Percentiles rank a stretch among this genome's conserved stretches.
Conservation (phyloP, 2,329 filamentous ascomycete species). For the Tolypocladium pustulatum region DNA sequence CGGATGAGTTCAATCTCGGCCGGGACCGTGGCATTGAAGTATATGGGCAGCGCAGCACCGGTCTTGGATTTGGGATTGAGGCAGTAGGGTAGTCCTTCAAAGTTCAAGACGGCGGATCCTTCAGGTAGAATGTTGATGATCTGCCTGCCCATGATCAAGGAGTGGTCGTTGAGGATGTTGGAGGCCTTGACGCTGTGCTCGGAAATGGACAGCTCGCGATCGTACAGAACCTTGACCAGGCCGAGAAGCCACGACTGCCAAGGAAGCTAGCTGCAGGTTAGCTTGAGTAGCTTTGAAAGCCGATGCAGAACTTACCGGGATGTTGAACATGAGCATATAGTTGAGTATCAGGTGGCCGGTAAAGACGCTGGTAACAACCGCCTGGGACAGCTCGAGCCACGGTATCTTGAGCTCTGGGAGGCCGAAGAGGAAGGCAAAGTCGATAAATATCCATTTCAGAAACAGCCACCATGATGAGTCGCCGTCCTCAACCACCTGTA, state of each 20-base stretch:
- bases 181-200: conserved; percentile 85
- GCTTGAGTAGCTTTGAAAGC: not conserved
- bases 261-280: conserved; percentile 46
- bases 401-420: conserved; percentile 84
- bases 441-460: conserved; percentile 85
- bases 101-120: conserved; percentile 86
- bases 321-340: conserved; percentile 85
- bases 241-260: conserved; percentile 63
- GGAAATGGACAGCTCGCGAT: conserved; percentile 87
- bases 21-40: conserved; percentile 87
- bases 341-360: conserved; percentile 62
- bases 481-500: conserved; percentile 66
- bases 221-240: conserved; percentile 73
- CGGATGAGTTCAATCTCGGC: conserved; percentile 82
- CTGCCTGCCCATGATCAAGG: conserved; percentile 89
- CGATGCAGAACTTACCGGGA: conserved; percentile 48
- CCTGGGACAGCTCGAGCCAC: conserved; percentile 86
- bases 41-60: conserved; percentile 64
- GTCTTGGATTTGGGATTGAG: conserved; percentile 53
- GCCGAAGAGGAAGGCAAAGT: conserved; percentile 78
- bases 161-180: conserved; percentile 81
- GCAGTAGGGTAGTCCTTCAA: conserved; percentile 70
- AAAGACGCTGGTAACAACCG: conserved; percentile 61
- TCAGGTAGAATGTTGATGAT: conserved; percentile 97
- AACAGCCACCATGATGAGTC: conserved; percentile 83